Evolutionary conservation across 176 grass and related monocot genomes (phyloP), one percentile per base, ranked within the genome.

Genomic region (Rhynchospora breviuscula): DNA sequence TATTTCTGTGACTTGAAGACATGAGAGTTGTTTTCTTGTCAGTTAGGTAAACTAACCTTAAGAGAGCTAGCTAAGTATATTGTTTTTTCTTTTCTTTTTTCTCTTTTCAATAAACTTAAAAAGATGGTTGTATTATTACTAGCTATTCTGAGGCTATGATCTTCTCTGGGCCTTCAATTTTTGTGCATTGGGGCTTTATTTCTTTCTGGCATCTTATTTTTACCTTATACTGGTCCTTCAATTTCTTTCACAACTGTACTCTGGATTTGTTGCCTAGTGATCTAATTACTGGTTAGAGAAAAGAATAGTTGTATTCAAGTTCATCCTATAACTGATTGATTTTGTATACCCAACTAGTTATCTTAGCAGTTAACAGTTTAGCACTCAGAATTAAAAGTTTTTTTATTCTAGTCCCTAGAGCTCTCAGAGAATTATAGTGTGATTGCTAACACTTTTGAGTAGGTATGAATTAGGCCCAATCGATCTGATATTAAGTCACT

Each of bases 1-100:
- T 82, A 63, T 46, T 17, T 82, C 8, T 8, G 23, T 53, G 45
- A 51, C 67, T n/a, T 3, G 31, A 81, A 48, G 59, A 29, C 23
- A 17, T 29, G 46, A 8, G 45, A 22, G 22, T 23, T 3, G 18
- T 67, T 67, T 75, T 45, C 10, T 40, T 82, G 58, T 67, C 80
- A 82, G 48, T 82, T 82, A 82, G 59, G 80, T 57, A 26, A 57
- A 78, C 73, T 78, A 78, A 78, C 73, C 73, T 78, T 18, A 56
- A 33, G 71, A 47, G 67, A 78, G 48, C 51, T 57, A 78, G 22
- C 4, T 40, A 82, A 82, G 60, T 82, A 67, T 47, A 66, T 82
- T 0, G 66, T 21, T 59, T 63, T 75, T 75, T 53, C 14, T 76
- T 74, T 48, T 45, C 7, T n/a, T 48, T 10, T 49, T 67, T 17